These are phyloP conservation scores for Saturnispora sekii DNA, from an alignment of 805 yeast genomes.

Conservation along the genomic window DNA sequence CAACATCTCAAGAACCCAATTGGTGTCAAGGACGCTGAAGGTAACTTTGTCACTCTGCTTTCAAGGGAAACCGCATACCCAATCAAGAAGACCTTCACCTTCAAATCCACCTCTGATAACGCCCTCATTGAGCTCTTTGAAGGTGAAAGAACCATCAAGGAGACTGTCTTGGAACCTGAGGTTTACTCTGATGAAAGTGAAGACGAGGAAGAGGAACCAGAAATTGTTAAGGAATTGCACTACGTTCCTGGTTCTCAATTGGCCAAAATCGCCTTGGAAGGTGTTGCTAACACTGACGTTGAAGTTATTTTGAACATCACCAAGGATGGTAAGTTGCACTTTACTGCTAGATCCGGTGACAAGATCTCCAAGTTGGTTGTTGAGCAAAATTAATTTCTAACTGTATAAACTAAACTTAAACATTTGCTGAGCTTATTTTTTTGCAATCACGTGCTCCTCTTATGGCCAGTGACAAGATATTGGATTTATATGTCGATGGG, in stretches of 20 bases:
- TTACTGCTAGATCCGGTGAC: slow-evolving; percentile 51
- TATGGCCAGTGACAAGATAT: not conserved
- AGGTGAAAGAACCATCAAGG: slow-evolving; percentile 76
- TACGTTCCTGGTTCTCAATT: slow-evolving; percentile 64
- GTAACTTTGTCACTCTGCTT: slow-evolving; percentile 60
- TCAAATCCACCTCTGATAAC: slow-evolving; percentile 53
- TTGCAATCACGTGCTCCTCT: not conserved
- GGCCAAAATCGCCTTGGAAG: slow-evolving; percentile 70
- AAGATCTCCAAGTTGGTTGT: slow-evolving; percentile 42
- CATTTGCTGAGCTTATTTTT: not conserved
- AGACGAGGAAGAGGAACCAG: slow-evolving; percentile 80
- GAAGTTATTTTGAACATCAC: slow-evolving; percentile 62
- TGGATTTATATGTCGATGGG: slow-evolving; percentile 6
- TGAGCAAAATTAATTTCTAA: slow-evolving; percentile 12
- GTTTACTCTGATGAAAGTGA: slow-evolving; percentile 44
- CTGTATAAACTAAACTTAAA: not conserved
- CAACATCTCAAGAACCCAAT: slow-evolving; percentile 78
- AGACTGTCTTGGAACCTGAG: slow-evolving; percentile 66
- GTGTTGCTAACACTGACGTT: slow-evolving; percentile 53
- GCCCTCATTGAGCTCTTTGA: slow-evolving; percentile 69
- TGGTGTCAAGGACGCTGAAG: slow-evolving; percentile 71
- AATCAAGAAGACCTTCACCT: slow-evolving; percentile 61
- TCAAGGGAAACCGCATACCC: slow-evolving; percentile 86
- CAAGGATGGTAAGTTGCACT: slow-evolving; percentile 53
- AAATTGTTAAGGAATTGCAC: slow-evolving; percentile 64